A percentile compares a stretch with the other conserved stretches of the same genome.
Evolutionary conservation across 2,329 filamentous ascomycete genomes (phyloP).

Genomic region (Teratosphaeria viscida): DNA sequence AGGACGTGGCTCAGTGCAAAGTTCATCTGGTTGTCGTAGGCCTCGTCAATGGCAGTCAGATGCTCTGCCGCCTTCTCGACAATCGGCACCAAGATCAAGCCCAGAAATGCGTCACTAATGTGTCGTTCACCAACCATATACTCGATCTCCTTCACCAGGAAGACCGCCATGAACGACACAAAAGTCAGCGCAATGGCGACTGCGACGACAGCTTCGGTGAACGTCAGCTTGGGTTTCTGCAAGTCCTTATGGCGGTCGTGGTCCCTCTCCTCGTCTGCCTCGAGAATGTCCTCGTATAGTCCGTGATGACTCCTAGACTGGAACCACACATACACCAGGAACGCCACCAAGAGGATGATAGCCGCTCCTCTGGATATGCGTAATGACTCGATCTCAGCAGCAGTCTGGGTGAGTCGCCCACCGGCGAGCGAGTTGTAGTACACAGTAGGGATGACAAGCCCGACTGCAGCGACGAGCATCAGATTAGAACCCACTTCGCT

Average conservation of each 20-base stretch:
- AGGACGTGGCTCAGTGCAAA: conserved; percentile 77
- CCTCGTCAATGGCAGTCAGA: conserved; percentile 72
- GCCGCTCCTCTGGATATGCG: conserved; percentile 61
- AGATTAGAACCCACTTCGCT: conserved; percentile 71
- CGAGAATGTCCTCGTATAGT: conserved; percentile 66
- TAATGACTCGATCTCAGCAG: conserved; percentile 45
- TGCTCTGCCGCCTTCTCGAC: conserved; percentile 83
- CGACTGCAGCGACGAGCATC: conserved; percentile 59
- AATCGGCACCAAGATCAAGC: conserved; percentile 67
- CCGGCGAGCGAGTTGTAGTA: conserved; percentile 38
- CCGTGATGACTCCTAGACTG: conserved; percentile 66
- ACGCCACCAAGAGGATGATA: conserved; percentile 61
- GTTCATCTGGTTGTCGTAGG: conserved; percentile 67
- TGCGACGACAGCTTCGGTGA: conserved; percentile 60
- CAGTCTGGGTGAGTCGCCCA: conserved; percentile 16
- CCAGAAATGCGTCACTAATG: conserved; percentile 49
- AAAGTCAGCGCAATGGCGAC: conserved; percentile 55
- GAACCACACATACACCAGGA: conserved; percentile 53
- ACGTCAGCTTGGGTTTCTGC: conserved; percentile 57
- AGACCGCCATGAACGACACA: conserved; percentile 64
- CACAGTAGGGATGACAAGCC: conserved; percentile 38
- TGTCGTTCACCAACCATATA: conserved; percentile 41
- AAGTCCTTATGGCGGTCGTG: conserved; percentile 52
- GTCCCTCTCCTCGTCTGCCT: conserved; percentile 58
- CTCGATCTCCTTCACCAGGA: conserved; percentile 65